phyloP scores from a whole-genome alignment of 1,139 yeast species.

The Suhomyces wounanorum region DNA sequence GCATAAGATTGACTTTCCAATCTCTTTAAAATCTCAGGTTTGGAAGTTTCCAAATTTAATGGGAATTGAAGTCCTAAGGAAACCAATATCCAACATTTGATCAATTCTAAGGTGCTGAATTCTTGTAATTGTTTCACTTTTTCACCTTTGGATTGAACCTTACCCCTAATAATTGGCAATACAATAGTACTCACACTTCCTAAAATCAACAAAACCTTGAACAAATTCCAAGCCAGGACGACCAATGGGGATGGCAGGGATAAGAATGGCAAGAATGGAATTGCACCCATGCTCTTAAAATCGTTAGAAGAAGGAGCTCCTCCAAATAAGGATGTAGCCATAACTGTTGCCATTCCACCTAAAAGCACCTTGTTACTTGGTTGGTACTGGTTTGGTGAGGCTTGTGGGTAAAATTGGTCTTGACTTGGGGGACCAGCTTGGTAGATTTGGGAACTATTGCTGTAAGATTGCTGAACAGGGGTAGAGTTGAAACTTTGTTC shows the following conservation, averaged over 20 bases:
- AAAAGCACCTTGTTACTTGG: slow-evolving; percentile 37
- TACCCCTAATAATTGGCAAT: slow-evolving; percentile 23
- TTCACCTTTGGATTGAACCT: slow-evolving; percentile 2
- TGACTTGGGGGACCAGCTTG: slow-evolving; percentile 7
- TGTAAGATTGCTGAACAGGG: slow-evolving; percentile 23
- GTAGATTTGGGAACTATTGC: slow-evolving; percentile 10
- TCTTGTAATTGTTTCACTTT: slow-evolving; percentile 1
- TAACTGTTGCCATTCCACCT: slow-evolving; percentile 59
- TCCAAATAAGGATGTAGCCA: slow-evolving; percentile 49
- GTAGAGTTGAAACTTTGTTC: slow-evolving; percentile 25
- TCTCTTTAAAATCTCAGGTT: slow-evolving; percentile 22
- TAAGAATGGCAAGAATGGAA: slow-evolving; percentile 35
- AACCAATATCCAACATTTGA: slow-evolving; percentile 29
- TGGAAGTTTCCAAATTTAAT: slow-evolving; percentile 21
- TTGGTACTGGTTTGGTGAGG: slow-evolving; percentile 11
- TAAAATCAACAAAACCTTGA: slow-evolving; percentile 29
- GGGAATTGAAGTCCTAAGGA: slow-evolving; percentile 37
- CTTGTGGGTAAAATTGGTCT: slow-evolving; percentile 24
- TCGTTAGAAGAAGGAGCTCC: slow-evolving; percentile 27
- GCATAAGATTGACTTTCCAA: slow-evolving; percentile 26
- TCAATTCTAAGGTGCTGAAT: slow-evolving; percentile 1
- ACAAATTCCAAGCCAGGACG: slow-evolving; percentile 30
- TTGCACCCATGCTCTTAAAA: slow-evolving; percentile 41
- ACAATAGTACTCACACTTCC: slow-evolving; percentile 29
- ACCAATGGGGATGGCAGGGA: slow-evolving; percentile 28